Percentiles rank a stretch among this genome's conserved stretches.
Conservation (phyloP, 148 eudicot genomes). For the Chenopodium quinoa region DNA sequence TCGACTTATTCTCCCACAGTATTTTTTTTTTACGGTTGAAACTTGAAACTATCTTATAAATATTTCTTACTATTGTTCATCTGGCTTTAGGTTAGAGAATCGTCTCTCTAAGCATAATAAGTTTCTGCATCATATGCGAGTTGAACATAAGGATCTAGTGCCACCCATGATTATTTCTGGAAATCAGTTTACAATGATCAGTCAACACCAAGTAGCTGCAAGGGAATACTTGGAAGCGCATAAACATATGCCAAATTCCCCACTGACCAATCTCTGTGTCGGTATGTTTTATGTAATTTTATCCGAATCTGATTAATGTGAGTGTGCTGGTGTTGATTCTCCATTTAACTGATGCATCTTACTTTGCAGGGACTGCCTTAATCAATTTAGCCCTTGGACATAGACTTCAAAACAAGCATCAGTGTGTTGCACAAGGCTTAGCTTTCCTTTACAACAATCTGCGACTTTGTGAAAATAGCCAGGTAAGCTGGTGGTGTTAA, state of each 20-base stretch:
- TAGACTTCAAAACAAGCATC: constrained; percentile 93
- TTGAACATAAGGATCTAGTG: constrained; percentile 52
- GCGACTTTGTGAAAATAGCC: constrained; percentile 59
- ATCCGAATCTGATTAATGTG: neutral
- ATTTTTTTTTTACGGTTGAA: neutral
- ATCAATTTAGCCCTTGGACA: constrained; percentile 76
- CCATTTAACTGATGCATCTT: neutral
- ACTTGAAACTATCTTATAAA: neutral
- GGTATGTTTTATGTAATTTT: constrained; percentile 36
- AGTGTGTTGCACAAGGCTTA: constrained; percentile 76
- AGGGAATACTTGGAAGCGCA: constrained; percentile 83
- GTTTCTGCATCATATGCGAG: constrained; percentile 57
- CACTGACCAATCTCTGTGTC: constrained; percentile 77
- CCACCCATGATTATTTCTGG: constrained; percentile 78
- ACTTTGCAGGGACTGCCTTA: constrained; percentile 58
- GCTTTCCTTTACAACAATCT: constrained; percentile 79
- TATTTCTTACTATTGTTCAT: constrained; percentile 13
- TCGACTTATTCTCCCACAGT: no score
- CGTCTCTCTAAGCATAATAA: constrained; percentile 55
- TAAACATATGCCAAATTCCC: constrained; percentile 72
- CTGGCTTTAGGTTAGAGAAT: constrained; percentile 52
- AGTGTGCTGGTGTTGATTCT: neutral
- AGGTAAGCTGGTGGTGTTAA: constrained; percentile 34
- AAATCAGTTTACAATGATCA: constrained; percentile 66
- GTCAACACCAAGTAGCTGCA: constrained; percentile 93